A percentile compares a stretch with the other conserved stretches of the same genome.
Evolutionary conservation across 2,329 filamentous ascomycete genomes (phyloP).

Genomic region (Zymoseptoria tritici): DNA sequence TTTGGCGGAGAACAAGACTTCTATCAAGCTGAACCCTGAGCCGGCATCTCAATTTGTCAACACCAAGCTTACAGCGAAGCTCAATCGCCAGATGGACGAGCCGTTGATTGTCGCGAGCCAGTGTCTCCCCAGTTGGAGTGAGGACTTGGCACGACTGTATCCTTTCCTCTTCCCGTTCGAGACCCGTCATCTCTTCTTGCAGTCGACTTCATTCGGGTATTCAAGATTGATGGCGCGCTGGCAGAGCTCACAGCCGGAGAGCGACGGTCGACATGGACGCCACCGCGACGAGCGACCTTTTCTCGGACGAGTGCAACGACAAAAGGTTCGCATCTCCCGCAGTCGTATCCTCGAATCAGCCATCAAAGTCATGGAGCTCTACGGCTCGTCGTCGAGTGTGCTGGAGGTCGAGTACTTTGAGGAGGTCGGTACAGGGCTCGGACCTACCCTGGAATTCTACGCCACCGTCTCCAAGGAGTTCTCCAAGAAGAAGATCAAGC

Average conservation of each 20-base stretch:
- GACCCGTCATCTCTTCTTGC: conserved; percentile 90
- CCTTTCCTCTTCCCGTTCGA: conserved; percentile 98
- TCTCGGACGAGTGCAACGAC: conserved; percentile 81
- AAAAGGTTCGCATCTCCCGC: conserved; percentile 95
- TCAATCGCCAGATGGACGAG: conserved; percentile 94
- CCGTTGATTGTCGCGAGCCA: conserved; percentile 95
- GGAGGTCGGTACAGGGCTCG: conserved; percentile 91
- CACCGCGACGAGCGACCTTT: conserved; percentile 84
- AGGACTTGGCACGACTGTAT: conserved; percentile 86
- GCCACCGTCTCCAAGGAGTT: conserved; percentile 96
- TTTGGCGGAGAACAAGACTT: conserved; percentile 66
- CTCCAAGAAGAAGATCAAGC: conserved; percentile 90
- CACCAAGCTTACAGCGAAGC: conserved; percentile 93
- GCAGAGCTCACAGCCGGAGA: conserved; percentile 82
- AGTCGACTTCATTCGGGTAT: conserved; percentile 97
- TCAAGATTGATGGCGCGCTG: conserved; percentile 94
- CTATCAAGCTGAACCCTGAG: conserved; percentile 66
- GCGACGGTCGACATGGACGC: conserved; percentile 73
- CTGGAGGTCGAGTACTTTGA: conserved; percentile 98
- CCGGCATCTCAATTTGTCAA: conserved; percentile 94
- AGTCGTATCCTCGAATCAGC: conserved; percentile 94
- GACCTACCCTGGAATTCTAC: conserved; percentile 95
- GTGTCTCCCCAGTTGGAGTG: conserved; percentile 90
- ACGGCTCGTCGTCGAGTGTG: conserved; percentile 92
- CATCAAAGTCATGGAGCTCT: conserved; percentile 97